These are phyloP conservation scores for Clathrospora elynae DNA, from an alignment of 2,329 filamentous ascomycete species.

Conservation along the genomic window DNA sequence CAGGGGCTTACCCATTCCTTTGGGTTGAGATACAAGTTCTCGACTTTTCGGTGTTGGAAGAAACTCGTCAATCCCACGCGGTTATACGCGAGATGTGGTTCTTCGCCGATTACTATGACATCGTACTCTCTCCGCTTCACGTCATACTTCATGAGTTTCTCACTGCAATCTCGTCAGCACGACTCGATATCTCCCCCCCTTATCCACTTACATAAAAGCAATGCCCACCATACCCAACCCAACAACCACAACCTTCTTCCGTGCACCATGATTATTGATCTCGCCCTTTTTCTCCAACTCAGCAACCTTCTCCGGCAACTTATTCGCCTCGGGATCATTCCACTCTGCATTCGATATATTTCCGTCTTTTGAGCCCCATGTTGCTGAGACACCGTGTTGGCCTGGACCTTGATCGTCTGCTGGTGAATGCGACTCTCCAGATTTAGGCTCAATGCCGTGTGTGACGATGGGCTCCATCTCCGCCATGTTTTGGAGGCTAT, in stretches of 20 bases:
- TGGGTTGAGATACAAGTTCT: conserved; percentile 87
- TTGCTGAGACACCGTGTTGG: conserved; percentile 27
- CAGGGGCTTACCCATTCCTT: conserved; percentile 70
- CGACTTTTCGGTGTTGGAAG: conserved; percentile 82
- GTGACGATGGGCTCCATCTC: conserved; percentile 37
- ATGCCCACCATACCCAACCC: conserved; percentile 92
- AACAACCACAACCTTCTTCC: conserved; percentile 78
- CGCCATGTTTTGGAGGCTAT: conserved; percentile 18
- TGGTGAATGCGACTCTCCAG: conserved; percentile 40
- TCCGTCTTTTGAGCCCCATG: conserved; percentile 35
- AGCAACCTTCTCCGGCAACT: conserved; percentile 52
- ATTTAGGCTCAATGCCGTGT: conserved; percentile 41
- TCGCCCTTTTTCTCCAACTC: conserved; percentile 33
- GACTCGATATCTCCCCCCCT: too few relatives aligned
- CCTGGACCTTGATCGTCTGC: conserved; percentile 26
- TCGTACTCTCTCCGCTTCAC: conserved; percentile 75
- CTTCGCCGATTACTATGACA: conserved; percentile 84
- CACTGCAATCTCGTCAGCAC: conserved; percentile 57
- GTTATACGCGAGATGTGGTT: conserved; percentile 87
- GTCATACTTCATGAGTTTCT: conserved; percentile 87
- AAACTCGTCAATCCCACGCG: conserved; percentile 87
- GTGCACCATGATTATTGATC: conserved; percentile 34
- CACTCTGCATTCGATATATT: conserved; percentile 53
- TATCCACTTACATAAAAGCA: conserved; percentile 74
- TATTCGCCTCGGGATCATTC: conserved; percentile 55